These are phyloP conservation scores for Exsudoporus frostii DNA, from an alignment of 768 basidiomycete species.

Conservation along the genomic window DNA sequence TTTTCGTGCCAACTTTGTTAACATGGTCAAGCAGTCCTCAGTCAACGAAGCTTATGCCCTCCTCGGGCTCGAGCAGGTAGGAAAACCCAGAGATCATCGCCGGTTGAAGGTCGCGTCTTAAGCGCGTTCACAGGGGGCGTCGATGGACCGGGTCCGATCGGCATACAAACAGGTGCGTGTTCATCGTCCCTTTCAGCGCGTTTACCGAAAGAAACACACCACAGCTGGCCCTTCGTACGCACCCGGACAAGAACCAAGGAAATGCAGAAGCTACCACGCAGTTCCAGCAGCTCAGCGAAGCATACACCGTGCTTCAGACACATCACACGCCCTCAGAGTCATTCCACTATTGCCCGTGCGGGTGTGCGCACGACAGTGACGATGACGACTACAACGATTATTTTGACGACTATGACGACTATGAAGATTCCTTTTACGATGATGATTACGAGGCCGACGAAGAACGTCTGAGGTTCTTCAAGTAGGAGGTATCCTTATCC, in stretches of 20 bases:
- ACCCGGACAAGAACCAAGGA: conserved; percentile 75
- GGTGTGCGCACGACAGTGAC: conserved; percentile 34
- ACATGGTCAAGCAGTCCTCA: conserved; percentile 37
- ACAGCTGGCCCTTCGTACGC: conserved; percentile 62
- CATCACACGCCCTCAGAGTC: conserved; percentile 40
- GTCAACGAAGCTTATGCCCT: conserved; percentile 37
- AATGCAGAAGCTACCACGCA: conserved; percentile 62
- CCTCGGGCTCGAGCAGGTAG: conserved; percentile 56
- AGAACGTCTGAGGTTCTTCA: conserved; percentile 42
- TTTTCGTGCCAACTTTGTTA: conserved; percentile 7
- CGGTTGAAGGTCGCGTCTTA: neutral
- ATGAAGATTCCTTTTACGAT: conserved; percentile 29
- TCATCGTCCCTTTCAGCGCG: neutral
- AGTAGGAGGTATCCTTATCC: conserved; percentile 32
- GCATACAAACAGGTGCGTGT: conserved; percentile 63
- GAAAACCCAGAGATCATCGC: neutral
- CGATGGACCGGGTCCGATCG: conserved; percentile 62
- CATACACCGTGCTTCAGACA: conserved; percentile 59
- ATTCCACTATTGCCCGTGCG: conserved; percentile 14
- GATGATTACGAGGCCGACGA: conserved; percentile 34
- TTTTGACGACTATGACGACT: conserved; percentile 22
- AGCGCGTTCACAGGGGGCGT: conserved; percentile 44
- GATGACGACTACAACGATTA: conserved; percentile 38
- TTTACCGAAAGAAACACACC: neutral
- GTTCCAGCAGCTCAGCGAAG: conserved; percentile 68